Percentiles rank a stretch among this genome's conserved stretches.
Conservation (phyloP, 148 eudicot genomes). For the Arbutus unedo region DNA sequence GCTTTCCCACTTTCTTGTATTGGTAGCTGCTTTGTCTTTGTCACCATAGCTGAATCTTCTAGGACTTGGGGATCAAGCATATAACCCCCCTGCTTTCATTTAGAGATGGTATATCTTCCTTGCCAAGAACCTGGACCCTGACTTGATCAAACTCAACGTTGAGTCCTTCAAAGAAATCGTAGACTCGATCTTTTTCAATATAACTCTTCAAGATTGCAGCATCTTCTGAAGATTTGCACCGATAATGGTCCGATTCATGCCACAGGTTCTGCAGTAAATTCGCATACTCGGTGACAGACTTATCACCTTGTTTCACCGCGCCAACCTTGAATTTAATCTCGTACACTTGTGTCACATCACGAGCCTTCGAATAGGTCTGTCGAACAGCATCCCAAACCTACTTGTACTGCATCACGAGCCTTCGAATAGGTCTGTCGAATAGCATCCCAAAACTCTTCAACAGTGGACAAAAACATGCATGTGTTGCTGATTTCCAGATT, state of each 20-base stretch:
- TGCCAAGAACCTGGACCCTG: slow-evolving; percentile 4
- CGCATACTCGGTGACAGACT: no score
- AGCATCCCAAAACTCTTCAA: slow-evolving; percentile 2
- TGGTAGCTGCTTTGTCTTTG: no score
- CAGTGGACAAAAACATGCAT: not conserved
- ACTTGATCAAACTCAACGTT: slow-evolving; percentile 1
- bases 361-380: not conserved
- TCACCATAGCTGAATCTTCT: not conserved
- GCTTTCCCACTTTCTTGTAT: not conserved
- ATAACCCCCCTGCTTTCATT: not conserved
- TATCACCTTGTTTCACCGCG: not conserved
- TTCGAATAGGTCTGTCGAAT: not conserved
- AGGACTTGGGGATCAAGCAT: not conserved
- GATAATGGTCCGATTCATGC: no score
- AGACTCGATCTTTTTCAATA: not conserved
- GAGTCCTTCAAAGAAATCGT: not conserved
- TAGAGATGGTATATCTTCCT: not conserved
- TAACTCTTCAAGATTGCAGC: no score
- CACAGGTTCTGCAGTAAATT: no score
- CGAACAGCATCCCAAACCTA: not conserved
- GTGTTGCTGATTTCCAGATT: no score
- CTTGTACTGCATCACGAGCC: not conserved
- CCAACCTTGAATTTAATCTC: not conserved
- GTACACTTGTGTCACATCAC: slow-evolving; percentile 4
- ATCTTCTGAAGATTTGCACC: no score